Percentiles rank a stretch among this genome's conserved stretches.
Conservation (phyloP, 495 filamentous ascomycete genomes). For the Aspergillus heteromorphus region DNA sequence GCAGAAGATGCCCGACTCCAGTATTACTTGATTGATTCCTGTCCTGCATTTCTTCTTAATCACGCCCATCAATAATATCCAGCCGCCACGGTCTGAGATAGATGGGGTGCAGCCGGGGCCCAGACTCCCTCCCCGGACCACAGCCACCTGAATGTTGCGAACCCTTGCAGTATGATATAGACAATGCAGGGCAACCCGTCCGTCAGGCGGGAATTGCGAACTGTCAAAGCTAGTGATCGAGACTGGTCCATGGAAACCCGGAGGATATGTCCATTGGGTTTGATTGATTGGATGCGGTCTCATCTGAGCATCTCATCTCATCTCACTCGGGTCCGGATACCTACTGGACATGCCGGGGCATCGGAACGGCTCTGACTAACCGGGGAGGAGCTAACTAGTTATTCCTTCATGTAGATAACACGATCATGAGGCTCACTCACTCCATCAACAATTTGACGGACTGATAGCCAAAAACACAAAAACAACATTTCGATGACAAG, state of each 20-base stretch:
- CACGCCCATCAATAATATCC: background rate
- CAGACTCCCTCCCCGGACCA: background rate
- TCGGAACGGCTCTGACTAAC: background rate
- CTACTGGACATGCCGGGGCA: background rate
- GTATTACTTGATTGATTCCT: background rate
- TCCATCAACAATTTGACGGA: no score
- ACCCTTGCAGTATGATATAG: constrained; percentile 1
- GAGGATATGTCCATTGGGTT: background rate
- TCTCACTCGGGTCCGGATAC: background rate
- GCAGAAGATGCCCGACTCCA: background rate
- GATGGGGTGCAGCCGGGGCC: background rate
- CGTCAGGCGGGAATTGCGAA: background rate
- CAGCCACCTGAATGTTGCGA: constrained; percentile 1
- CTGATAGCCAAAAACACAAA: no score
- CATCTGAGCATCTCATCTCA: background rate
- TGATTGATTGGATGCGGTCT: background rate
- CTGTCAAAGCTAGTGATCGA: background rate
- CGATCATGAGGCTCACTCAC: no score
- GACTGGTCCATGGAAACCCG: background rate
- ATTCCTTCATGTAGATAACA: no score
- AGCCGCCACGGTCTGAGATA: background rate
- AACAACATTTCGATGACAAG: constrained; percentile 32
- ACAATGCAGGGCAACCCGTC: background rate
- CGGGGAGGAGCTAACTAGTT: no score
- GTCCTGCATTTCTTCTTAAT: background rate